Percentiles rank a stretch among this genome's conserved stretches.
Evolutionary conservation across 192 early-diverging fungal species (phyloP).

Genomic region (Radiomyces spectabilis): DNA sequence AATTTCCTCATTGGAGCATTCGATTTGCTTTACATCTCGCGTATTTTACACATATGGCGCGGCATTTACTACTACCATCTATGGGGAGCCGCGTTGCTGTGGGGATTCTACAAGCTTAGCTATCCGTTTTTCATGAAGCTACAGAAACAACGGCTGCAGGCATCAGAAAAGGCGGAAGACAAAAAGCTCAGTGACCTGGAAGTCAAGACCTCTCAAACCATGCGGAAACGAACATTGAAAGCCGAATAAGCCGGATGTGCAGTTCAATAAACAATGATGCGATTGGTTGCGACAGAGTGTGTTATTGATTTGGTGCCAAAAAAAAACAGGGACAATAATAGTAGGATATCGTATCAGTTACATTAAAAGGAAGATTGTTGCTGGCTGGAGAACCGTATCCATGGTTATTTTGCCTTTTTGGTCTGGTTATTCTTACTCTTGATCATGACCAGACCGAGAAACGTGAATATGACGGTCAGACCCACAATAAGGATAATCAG

Average conservation of each 20-base stretch:
- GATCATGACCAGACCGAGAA: constrained; percentile 84
- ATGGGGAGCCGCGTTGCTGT: no score
- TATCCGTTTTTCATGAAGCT: not conserved
- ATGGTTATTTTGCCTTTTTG: not conserved
- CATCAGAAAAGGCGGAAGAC: not conserved
- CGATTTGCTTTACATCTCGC: not conserved
- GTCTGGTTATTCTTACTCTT: constrained; percentile 34
- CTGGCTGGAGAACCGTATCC: not conserved
- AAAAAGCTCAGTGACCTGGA: not conserved
- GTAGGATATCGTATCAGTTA: not conserved
- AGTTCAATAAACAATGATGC: not conserved
- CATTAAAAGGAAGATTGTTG: not conserved
- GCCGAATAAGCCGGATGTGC: no score
- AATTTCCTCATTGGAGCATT: not conserved
- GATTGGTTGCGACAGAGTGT: not conserved
- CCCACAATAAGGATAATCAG: constrained; percentile 78
- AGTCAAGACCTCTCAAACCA: no score
- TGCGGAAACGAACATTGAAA: no score
- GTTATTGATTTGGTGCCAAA: no score
- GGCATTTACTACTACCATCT: no score
- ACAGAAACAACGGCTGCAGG: not conserved
- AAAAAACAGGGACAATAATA: not conserved
- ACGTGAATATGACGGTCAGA: constrained; percentile 67
- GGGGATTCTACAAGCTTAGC: not conserved
- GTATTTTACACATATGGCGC: not conserved